Conservation (phyloP, 2,329 filamentous ascomycete species). For the Penicillium sp. region DNA sequence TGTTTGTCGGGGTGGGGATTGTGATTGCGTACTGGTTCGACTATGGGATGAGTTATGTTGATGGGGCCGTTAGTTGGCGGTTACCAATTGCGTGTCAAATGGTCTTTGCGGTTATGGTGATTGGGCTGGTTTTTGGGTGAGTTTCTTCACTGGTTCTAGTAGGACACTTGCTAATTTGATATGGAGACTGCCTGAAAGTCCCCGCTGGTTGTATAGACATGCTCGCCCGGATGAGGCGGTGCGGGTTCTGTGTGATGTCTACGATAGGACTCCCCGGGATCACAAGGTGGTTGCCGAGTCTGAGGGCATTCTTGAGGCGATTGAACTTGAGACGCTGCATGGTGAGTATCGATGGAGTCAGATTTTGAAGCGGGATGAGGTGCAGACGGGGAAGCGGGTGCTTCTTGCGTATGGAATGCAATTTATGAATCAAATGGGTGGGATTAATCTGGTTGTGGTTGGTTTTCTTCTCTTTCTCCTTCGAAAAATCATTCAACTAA, state of each 20-base stretch:
- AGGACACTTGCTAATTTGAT: no score
- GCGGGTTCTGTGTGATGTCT: constrained; percentile 26
- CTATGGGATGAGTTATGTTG: constrained; percentile 8
- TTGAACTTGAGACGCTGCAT: constrained; percentile 38
- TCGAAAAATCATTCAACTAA: not conserved
- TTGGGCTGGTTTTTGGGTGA: constrained; percentile 27
- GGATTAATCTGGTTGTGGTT: constrained; percentile 47
- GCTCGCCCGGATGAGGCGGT: constrained; percentile 30
- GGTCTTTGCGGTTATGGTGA: constrained; percentile 36
- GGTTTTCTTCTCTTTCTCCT: constrained; percentile 6
- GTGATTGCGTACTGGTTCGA: constrained; percentile 25
- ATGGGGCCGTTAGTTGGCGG: constrained; percentile 8
- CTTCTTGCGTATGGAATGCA: constrained; percentile 46
- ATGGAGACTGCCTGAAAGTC: constrained; percentile 37
- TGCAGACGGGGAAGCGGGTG: constrained; percentile 43
- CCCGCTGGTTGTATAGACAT: constrained; percentile 44
- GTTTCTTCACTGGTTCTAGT: constrained; percentile 33
- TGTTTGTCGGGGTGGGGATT: constrained; percentile 26
- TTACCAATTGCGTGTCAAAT: constrained; percentile 24
- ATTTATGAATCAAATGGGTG: constrained; percentile 48
- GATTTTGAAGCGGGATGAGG: constrained; percentile 42
- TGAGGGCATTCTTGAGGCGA: constrained; percentile 40
- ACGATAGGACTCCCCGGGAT: constrained; percentile 20
- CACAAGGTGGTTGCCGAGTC: constrained; percentile 28
- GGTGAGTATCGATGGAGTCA: constrained; percentile 37